Evolutionary conservation across 192 early-diverging fungal genomes (phyloP), one percentile per base, ranked within the genome.

Genomic region (Backusella sp.): DNA sequence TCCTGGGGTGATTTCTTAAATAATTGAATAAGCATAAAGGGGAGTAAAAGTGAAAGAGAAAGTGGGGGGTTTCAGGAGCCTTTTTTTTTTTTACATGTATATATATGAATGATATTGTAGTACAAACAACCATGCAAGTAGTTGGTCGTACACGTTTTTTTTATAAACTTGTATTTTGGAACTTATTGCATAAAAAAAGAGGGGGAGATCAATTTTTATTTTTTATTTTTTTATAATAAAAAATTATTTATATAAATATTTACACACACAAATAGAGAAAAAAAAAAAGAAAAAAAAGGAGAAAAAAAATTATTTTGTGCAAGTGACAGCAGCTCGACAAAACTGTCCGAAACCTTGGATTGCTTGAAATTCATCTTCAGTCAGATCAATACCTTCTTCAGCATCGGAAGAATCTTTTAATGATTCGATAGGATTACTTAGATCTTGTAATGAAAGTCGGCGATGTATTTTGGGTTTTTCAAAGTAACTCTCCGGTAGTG

Each of bases 261-360:
- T 49, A 49, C 42, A 53, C 53, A 56, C 5, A n/a, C 6, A 59
- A 59, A 59, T 0, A 59, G 11, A 59, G 26, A 59, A 59, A 59
- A 23, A 26, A 56, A 21, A 44, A 14, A 14, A 15, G 14, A 41
- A 11, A 41, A 41, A 41, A 41, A 44, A 14, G 3, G 15, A 15
- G 4, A 17, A 3, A 17, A 44, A 44, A 44, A 44, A 15, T n/a
- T 56, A 68, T 36, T 68, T 68, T 11, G 32, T 68, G 35, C 67
- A 68, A 68, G 67, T 68, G 5, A 68, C 35, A 11, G 67, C 69
- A 46, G 69, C 34, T 30, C 41, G n/a, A 70, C 28, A 70, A 46
- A 89, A 79, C 41, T 67, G 65, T 35, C 78, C 52, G 35, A 79
- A 71, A 21, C 73, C 78, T 65, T 79, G 72, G 12, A 79, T 56